Evolutionary conservation across 1,284 basidiomycete species (phyloP).

Genomic region (Kalmanozyma brasiliensis): DNA sequence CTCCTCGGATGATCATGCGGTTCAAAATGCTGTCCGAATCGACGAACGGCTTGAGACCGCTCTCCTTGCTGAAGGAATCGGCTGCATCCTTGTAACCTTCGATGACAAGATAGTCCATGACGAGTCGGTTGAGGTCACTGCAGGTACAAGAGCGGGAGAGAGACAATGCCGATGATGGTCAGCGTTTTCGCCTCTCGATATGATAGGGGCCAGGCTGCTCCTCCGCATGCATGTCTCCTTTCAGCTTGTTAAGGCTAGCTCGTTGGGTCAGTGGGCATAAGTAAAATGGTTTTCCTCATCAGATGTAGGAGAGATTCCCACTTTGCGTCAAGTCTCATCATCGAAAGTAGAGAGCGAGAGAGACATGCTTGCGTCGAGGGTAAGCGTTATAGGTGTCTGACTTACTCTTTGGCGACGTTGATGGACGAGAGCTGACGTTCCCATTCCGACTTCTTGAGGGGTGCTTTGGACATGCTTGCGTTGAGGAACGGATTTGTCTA

Average conservation of each 20-base stretch:
- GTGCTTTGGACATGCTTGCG: slow-evolving; percentile 38
- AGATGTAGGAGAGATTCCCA: slow-evolving; percentile 75
- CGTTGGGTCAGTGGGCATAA: slow-evolving; percentile 70
- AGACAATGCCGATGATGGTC: slow-evolving; percentile 5
- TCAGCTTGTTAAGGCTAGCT: slow-evolving; percentile 10
- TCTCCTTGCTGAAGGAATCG: slow-evolving; percentile 89
- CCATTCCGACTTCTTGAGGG: slow-evolving; percentile 69
- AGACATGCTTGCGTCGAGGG: slow-evolving; percentile 5
- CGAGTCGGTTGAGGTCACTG: slow-evolving; percentile 91
- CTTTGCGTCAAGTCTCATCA: slow-evolving; percentile 72
- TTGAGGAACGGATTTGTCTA: not conserved
- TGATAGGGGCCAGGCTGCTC: not conserved
- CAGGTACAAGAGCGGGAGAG: not conserved
- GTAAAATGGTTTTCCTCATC: slow-evolving; percentile 70
- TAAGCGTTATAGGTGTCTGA: slow-evolving; percentile 34
- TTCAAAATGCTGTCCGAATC: slow-evolving; percentile 93
- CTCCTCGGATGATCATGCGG: slow-evolving; percentile 91
- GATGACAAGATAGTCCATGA: slow-evolving; percentile 97
- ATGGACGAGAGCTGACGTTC: slow-evolving; percentile 70
- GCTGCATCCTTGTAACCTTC: slow-evolving; percentile 97
- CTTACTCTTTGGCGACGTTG: slow-evolving; percentile 72
- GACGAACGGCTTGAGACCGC: slow-evolving; percentile 77
- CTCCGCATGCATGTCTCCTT: slow-evolving; percentile 5
- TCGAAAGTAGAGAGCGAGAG: slow-evolving; percentile 51
- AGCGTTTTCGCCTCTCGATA: not conserved